Percentiles rank a stretch among this genome's conserved stretches.
These are phyloP conservation scores for Moniliophthora roreri DNA, from an alignment of 1,284 basidiomycete genomes.

Conservation along the genomic window DNA sequence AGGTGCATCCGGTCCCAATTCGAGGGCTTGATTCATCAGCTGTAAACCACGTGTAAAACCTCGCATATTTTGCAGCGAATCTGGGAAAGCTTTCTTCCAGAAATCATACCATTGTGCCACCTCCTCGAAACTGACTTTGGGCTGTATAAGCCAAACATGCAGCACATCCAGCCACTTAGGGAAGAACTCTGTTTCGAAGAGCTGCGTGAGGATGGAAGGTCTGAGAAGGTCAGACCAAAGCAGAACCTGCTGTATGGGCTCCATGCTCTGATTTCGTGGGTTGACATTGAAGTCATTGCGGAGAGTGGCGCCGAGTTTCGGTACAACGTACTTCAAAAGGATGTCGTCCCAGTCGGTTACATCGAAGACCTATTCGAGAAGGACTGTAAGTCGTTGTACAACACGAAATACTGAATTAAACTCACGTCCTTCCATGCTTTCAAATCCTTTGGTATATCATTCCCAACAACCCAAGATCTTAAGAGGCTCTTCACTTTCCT, in stretches of 20 bases:
- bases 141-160: slow-evolving; percentile 87
- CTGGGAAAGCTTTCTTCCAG: slow-evolving; percentile 85
- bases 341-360: slow-evolving; percentile 87
- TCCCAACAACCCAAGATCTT: slow-evolving; percentile 75
- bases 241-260: slow-evolving; percentile 77
- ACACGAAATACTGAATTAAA: slow-evolving; percentile 20
- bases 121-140: slow-evolving; percentile 82
- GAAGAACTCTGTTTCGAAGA: slow-evolving; percentile 92
- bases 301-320: slow-evolving; percentile 80
- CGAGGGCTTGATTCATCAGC: slow-evolving; percentile 91
- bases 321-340: slow-evolving; percentile 87
- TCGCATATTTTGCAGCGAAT: slow-evolving; percentile 61
- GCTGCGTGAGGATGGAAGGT: slow-evolving; percentile 72
- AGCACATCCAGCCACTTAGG: slow-evolving; percentile 95
- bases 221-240: slow-evolving; percentile 78
- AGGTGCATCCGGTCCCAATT: slow-evolving; percentile 75
- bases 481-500: slow-evolving; percentile 82
- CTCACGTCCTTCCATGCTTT: slow-evolving; percentile 80
- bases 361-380: slow-evolving; percentile 66
- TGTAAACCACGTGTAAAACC: slow-evolving; percentile 88
- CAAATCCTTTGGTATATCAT: slow-evolving; percentile 77
- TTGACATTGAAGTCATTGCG: slow-evolving; percentile 87
- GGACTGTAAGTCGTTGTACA: slow-evolving; percentile 17
- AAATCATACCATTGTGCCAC: slow-evolving; percentile 90
- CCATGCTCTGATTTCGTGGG: slow-evolving; percentile 85